Evolutionary conservation across 192 early-diverging fungal genomes (phyloP).

Genomic region (Rhizophagus sp.): DNA sequence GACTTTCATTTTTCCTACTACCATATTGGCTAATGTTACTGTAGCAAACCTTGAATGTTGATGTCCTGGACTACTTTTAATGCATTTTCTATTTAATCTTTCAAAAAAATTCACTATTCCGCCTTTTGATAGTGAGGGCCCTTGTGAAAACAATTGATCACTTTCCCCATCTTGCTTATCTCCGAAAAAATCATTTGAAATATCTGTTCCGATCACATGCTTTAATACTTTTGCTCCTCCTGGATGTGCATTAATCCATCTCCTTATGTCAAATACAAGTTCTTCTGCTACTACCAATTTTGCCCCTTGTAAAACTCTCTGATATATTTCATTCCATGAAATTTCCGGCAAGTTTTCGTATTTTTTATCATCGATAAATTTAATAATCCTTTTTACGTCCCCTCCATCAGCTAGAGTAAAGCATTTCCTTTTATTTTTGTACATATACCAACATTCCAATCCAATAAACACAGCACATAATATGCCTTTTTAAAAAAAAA

Average conservation of each 20-base stretch:
- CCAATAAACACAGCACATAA: background rate
- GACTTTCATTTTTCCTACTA: no score
- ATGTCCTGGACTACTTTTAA: no score
- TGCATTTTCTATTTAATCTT: no score
- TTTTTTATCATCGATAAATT: background rate
- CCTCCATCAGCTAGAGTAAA: background rate
- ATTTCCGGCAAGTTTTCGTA: background rate
- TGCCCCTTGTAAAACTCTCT: slow-evolving; percentile 3
- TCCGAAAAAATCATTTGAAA: no score
- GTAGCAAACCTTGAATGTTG: no score
- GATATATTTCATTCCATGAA: slow-evolving; percentile 4
- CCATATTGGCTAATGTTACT: no score
- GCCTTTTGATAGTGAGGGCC: no score
- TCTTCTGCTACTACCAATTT: slow-evolving; percentile 16
- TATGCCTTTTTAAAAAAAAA: background rate
- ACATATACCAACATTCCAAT: background rate
- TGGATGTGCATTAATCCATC: slow-evolving; percentile 26
- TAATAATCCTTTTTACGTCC: background rate
- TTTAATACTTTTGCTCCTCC: slow-evolving; percentile 26
- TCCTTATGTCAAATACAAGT: slow-evolving; percentile 15
- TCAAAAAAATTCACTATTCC: no score
- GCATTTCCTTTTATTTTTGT: background rate
- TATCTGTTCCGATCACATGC: slow-evolving; percentile 20
- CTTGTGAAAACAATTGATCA: no score
- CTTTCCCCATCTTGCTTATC: no score